Conservation (phyloP, 148 eudicot species). For the Amaranthus hypochondriacus region DNA sequence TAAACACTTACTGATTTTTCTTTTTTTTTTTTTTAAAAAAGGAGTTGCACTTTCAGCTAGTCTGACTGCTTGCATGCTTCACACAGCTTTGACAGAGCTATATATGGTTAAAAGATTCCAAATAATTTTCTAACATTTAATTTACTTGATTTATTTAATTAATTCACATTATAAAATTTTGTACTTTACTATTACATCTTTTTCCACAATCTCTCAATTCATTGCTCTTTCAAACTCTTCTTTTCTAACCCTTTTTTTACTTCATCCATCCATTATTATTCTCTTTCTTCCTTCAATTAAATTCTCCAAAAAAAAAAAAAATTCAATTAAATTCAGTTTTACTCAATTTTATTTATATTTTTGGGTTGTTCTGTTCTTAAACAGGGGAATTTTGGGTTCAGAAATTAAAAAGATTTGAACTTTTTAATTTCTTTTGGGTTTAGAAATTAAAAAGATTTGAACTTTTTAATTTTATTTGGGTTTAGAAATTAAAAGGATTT, state of each 20-base stretch:
- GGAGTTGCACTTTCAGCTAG: slow-evolving; percentile 19
- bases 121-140: slow-evolving; percentile 6
- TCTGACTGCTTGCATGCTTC: slow-evolving; percentile 28
- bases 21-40: neutral
- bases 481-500: slow-evolving; percentile 2
- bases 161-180: neutral
- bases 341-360: neutral
- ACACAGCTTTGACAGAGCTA: slow-evolving; percentile 25
- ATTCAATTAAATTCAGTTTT: neutral
- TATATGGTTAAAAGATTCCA: slow-evolving; percentile 20
- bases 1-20: no score
- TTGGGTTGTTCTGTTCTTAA: slow-evolving; percentile 14
- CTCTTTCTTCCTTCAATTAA: slow-evolving; percentile 16
- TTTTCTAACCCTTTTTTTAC: neutral
- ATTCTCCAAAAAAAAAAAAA: neutral
- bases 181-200: neutral
- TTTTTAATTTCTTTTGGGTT: neutral
- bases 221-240: slow-evolving; percentile 4
- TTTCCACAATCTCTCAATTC: neutral
- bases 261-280: slow-evolving; percentile 7
- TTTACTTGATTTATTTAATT: slow-evolving; percentile 1
- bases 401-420: slow-evolving; percentile 10
- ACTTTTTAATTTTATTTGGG: neutral
- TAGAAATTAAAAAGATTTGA: neutral
- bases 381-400: slow-evolving; percentile 17